Evolutionary conservation across 345 rosid genomes (phyloP).

Genomic region (Cardamine chenopodiifolia): DNA sequence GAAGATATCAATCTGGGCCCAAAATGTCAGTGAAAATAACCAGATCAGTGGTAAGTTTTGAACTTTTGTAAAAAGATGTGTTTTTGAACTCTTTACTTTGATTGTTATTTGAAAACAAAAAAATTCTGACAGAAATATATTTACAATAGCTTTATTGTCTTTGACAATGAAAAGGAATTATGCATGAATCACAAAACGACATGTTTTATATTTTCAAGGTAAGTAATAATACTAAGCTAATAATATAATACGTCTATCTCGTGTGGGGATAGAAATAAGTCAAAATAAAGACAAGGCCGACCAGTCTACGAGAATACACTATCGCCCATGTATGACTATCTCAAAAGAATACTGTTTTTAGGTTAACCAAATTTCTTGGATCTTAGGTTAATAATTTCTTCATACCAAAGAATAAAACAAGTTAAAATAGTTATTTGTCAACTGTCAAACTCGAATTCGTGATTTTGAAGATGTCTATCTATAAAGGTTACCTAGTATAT

Average conservation of each 20-base stretch:
- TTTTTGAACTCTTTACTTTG: neutral
- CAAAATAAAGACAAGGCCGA: conserved; percentile 42
- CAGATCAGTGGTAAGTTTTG: neutral
- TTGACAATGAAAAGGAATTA: conserved; percentile 27
- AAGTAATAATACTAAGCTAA: neutral
- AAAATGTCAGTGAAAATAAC: neutral
- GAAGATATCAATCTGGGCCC: neutral
- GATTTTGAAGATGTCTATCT: too few species aligned
- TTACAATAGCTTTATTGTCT: neutral
- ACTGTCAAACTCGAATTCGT: neutral
- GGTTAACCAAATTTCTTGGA: neutral
- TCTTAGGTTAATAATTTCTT: neutral
- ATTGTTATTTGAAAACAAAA: neutral
- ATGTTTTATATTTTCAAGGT: conserved; percentile 22
- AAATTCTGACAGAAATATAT: neutral
- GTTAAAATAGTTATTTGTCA: neutral
- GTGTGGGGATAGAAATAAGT: conserved; percentile 34
- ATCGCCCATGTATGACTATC: neutral
- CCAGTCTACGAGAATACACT: conserved; percentile 10
- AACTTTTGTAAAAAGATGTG: neutral
- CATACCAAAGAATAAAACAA: neutral
- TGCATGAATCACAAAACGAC: conserved; percentile 40
- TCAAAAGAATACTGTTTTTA: neutral
- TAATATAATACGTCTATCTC: neutral
- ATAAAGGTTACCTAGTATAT: neutral